A percentile compares a stretch with the other conserved stretches of the same genome.
These are phyloP conservation scores for Salix brachista DNA, from an alignment of 345 rosid species.

Conservation along the genomic window DNA sequence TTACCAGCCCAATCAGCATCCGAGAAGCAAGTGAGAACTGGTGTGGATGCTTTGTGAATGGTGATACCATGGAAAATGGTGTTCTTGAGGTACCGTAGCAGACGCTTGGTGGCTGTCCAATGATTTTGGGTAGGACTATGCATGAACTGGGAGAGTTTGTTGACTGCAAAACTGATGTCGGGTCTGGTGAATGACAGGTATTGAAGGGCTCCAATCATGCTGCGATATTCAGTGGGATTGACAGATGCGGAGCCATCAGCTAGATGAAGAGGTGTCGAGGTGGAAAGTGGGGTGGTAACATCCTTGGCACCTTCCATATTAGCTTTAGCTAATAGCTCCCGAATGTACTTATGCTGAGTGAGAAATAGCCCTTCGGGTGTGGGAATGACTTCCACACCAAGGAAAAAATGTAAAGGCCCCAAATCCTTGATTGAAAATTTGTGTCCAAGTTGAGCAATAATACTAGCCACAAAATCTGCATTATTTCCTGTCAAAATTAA, in stretches of 20 bases:
- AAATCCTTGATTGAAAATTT: not conserved
- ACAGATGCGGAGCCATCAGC: not conserved
- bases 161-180: not conserved
- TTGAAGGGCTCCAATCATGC: not conserved
- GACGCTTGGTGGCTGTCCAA: not conserved
- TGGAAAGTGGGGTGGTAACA: not conserved
- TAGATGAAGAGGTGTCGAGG: too few species aligned
- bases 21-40: not conserved
- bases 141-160: not conserved
- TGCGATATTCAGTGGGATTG: not conserved
- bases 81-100: not conserved
- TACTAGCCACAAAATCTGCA: too few species aligned
- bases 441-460: not conserved
- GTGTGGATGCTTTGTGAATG: too few species aligned
- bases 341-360: not conserved
- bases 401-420: not conserved
- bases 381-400: not conserved
- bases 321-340: rapidly evolving
- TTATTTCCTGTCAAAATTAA: not conserved
- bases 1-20: not conserved
- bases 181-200: not conserved
- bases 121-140: not conserved
- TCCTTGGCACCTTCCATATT: not conserved
- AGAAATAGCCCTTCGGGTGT: not conserved
- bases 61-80: not conserved